These are phyloP conservation scores for Candida caryicola DNA, from an alignment of 805 yeast species.

Conservation along the genomic window DNA sequence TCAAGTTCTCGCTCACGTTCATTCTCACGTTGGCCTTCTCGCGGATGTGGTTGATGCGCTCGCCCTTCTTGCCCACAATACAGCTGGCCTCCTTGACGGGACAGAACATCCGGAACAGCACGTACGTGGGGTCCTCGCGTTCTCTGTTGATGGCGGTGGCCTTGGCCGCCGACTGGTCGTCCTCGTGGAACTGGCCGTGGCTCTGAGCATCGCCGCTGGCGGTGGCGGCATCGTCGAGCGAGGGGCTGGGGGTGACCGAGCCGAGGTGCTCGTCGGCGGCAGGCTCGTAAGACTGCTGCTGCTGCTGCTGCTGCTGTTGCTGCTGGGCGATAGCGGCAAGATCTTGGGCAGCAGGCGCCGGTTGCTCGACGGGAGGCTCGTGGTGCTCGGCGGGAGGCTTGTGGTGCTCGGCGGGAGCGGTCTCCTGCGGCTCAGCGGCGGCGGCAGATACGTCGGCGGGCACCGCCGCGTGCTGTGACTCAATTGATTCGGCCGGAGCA, in stretches of 20 bases:
- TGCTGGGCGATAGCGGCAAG: neutral
- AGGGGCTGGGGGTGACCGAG: neutral
- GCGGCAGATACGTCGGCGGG: too few relatives aligned
- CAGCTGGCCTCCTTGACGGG: conserved; percentile 71
- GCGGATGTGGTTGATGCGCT: conserved; percentile 61
- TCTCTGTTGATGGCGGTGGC: conserved; percentile 42
- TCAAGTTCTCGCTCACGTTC: conserved; percentile 68
- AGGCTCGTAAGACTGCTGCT: neutral
- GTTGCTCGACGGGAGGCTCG: too few relatives aligned
- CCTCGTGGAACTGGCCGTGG: neutral
- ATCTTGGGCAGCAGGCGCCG: too few relatives aligned
- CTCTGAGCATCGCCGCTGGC: neutral
- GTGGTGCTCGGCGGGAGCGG: neutral
- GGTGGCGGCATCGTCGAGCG: neutral
- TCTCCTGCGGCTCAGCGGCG: neutral
- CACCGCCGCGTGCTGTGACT: neutral
- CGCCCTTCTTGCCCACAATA: conserved; percentile 82
- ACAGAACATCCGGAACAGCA: conserved; percentile 71
- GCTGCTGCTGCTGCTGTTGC: neutral
- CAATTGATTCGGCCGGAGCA: neutral
- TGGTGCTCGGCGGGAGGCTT: neutral
- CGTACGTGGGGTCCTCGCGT: conserved; percentile 55
- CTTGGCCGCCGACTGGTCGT: conserved; percentile 15
- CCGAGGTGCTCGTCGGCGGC: neutral
- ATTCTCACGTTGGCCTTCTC: conserved; percentile 62